Evolutionary conservation across 1,284 basidiomycete genomes (phyloP), one percentile per base, ranked within the genome.

Genomic region (Apiotrichum sp.): DNA sequence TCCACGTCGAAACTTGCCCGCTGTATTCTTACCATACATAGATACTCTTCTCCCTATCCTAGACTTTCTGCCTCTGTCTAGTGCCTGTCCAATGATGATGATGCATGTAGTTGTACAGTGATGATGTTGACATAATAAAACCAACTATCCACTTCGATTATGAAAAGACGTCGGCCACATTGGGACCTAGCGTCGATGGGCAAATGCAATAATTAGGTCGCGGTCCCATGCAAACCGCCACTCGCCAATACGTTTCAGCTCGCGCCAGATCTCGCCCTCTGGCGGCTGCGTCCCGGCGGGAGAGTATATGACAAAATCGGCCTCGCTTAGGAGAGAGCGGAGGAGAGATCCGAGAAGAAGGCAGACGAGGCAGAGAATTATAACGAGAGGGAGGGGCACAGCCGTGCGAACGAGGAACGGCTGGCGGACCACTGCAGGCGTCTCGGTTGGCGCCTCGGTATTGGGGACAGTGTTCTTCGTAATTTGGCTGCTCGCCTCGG

Each of bases 281-380:
- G 59, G 63, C 33, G 74, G 46, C 38, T 35, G 22, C 7, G 54
- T 65, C 61, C 84, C 84, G 52, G 78, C 78, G 58, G 83, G 84
- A 49, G 89, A 81, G 73, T 88, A 88, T 52, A 77, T 64, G 31
- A 95, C 84, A 77, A 93, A 98, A 74, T 97, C 93, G n/a, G 88
- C 86, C 52, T 74, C 72, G 7, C 86, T 86, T 41, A 97, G 77
- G 59, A 97, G 79, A 7, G 89, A 90, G 56, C 95, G 83, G 59
- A 95, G 75, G 49, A 98, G 79, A 10, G 89, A 93, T 39, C 95
- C 95, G 61, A 97, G 80, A 62, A 98, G 78, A 75, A 98, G 93
- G 39, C 89, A 87, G 60, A 95, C 88, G 61, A 98, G 72, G 46
- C 86, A 90, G 14, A 88, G 83, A 56, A 93, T 78, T 60, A 98